Conservation (phyloP, 768 basidiomycete species). For the Imleria badia region DNA sequence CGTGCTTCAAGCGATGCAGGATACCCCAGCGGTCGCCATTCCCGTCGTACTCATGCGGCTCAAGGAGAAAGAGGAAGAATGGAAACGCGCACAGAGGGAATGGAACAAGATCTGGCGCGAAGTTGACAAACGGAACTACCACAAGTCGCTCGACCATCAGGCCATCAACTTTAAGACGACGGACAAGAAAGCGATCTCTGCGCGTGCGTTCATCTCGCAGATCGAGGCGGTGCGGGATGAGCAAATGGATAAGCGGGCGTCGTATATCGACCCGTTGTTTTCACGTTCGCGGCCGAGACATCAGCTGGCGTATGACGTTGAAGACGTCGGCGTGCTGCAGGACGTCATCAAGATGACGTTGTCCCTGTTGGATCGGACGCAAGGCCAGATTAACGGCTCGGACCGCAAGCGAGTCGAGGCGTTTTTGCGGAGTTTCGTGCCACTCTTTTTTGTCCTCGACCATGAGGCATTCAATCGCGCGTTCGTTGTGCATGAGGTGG, state of each 20-base stretch:
- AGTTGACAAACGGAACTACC: slow-evolving; percentile 91
- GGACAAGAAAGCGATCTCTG: slow-evolving; percentile 82
- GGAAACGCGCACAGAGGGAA: slow-evolving; percentile 95
- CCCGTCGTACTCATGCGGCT: slow-evolving; percentile 87
- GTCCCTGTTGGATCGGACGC: slow-evolving; percentile 88
- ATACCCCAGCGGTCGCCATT: slow-evolving; percentile 83
- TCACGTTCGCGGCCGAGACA: slow-evolving; percentile 65
- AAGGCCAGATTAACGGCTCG: slow-evolving; percentile 62
- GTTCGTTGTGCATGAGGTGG: slow-evolving; percentile 63
- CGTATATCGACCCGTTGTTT: slow-evolving; percentile 49
- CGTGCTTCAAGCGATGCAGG: slow-evolving; percentile 86
- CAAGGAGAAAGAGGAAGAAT: slow-evolving; percentile 97
- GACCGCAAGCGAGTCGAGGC: slow-evolving; percentile 84
- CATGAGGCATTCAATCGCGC: slow-evolving; percentile 66
- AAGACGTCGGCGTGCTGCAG: slow-evolving; percentile 74
- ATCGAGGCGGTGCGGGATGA: slow-evolving; percentile 84
- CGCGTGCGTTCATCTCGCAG: slow-evolving; percentile 77
- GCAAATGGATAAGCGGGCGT: slow-evolving; percentile 73
- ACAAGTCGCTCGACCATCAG: slow-evolving; percentile 92
- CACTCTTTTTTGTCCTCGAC: slow-evolving; percentile 77
- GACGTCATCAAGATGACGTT: slow-evolving; percentile 88
- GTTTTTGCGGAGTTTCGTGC: slow-evolving; percentile 73
- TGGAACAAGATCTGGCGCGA: slow-evolving; percentile 99
- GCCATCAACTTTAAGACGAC: slow-evolving; percentile 84
- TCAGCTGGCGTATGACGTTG: slow-evolving; percentile 78